These are phyloP conservation scores for Solanum clarkiae DNA, from an alignment of 257 asterid species.

Conservation along the genomic window DNA sequence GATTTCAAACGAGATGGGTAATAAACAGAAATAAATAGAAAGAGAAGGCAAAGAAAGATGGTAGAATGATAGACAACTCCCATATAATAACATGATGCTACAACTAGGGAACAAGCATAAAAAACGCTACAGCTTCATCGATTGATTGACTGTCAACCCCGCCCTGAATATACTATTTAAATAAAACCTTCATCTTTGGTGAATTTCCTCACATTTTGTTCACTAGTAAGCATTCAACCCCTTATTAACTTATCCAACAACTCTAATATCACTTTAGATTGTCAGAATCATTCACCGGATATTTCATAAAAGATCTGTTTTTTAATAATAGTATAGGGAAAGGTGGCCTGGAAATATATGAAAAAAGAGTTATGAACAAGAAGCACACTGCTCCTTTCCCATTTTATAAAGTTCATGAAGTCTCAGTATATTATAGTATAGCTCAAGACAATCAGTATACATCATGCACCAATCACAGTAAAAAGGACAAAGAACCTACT, in stretches of 20 bases:
- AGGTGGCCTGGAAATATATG: not conserved
- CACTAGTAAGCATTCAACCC: not conserved
- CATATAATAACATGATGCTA: not conserved
- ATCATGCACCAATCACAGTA: constrained; percentile 17
- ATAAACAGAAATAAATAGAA: not conserved
- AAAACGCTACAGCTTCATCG: not conserved
- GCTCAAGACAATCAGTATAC: constrained; percentile 16
- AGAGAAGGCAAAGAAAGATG: not conserved
- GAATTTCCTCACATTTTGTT: not conserved
- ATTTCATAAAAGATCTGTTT: not conserved
- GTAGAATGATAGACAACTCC: not conserved
- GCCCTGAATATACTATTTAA: not conserved
- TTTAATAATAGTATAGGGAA: not conserved
- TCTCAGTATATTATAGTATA: constrained; percentile 4
- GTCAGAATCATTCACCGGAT: not conserved
- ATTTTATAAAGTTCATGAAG: constrained; percentile 16
- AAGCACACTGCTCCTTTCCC: constrained; percentile 16
- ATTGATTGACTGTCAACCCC: not conserved
- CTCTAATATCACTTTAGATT: not conserved
- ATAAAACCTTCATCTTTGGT: not conserved
- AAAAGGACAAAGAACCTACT: constrained; percentile 33
- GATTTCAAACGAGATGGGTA: not conserved
- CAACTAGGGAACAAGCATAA: not conserved
- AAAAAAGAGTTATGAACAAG: constrained; percentile 1
- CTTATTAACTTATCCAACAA: not conserved